Evolutionary conservation across 139 green algal species (phyloP).

Genomic region (Chlamydomonas incerta): DNA sequence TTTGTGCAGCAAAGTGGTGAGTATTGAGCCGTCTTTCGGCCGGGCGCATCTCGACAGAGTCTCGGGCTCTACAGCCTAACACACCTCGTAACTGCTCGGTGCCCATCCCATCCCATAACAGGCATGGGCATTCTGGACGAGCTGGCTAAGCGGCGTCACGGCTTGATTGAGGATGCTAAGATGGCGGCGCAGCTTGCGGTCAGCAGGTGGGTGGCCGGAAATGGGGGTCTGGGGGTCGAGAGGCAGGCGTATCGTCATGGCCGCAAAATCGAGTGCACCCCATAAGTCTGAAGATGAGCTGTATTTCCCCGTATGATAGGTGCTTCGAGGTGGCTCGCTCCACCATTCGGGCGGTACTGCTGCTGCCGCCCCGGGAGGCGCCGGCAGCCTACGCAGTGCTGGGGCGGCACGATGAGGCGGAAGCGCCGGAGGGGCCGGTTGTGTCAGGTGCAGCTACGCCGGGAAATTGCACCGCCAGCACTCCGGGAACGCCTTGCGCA

Average conservation of each 20-base stretch:
- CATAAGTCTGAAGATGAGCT: too few species aligned
- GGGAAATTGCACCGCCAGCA: too few species aligned
- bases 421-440: background rate
- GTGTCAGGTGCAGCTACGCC: too few species aligned
- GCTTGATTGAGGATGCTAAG: conserved; percentile 76
- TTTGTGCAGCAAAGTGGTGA: conserved; percentile 43
- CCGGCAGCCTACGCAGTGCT: background rate
- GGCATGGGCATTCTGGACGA: conserved; percentile 49
- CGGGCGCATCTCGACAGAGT: too few species aligned
- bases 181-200: conserved; percentile 69
- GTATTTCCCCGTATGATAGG: too few species aligned
- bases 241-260: too few species aligned
- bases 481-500: too few species aligned
- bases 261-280: too few species aligned
- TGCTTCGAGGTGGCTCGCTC: conserved; percentile 60
- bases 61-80: too few species aligned
- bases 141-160: conserved; percentile 37
- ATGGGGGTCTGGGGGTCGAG: too few species aligned
- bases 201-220: conserved; percentile 22
- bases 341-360: conserved; percentile 42
- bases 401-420: background rate
- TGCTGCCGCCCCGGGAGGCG: conserved; percentile 31
- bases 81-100: too few species aligned
- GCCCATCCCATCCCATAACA: background rate
- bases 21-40: background rate